A percentile compares a stretch with the other conserved stretches of the same genome.
phyloP scores from a whole-genome alignment of 2,329 filamentous ascomycete genomes.

The Pseudogymnoascus sp. region DNA sequence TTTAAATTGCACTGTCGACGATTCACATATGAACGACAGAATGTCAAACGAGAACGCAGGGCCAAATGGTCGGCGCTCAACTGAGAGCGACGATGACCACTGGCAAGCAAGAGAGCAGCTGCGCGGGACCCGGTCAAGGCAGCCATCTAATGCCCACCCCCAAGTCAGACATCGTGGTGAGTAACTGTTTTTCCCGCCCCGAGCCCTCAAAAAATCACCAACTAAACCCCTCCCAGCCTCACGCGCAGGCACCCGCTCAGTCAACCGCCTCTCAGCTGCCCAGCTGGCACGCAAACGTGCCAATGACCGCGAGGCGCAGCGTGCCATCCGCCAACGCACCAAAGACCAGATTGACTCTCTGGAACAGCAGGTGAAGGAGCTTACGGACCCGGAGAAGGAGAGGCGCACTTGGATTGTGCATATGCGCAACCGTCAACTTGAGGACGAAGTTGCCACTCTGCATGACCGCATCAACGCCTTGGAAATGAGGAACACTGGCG shows the following conservation, averaged over 20 bases:
- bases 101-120: background rate
- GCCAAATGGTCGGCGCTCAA: background rate
- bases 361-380: slow-evolving; percentile 65
- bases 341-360: slow-evolving; percentile 77
- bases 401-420: background rate
- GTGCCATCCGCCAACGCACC: slow-evolving; percentile 77
- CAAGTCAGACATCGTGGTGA: background rate
- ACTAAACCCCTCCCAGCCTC: slow-evolving; percentile 16
- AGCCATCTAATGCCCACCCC: background rate
- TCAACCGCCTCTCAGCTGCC: slow-evolving; percentile 78
- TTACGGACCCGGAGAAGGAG: slow-evolving; percentile 34
- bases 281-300: slow-evolving; percentile 85
- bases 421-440: background rate
- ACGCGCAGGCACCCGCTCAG: slow-evolving; percentile 57
- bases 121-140: background rate
- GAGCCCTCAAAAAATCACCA: background rate
- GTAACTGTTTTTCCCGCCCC: background rate
- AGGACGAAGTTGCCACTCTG: background rate
- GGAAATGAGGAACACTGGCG: background rate
- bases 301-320: slow-evolving; percentile 85
- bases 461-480: background rate
- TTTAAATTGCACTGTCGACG: background rate
- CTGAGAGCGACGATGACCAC: background rate
- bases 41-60: background rate
- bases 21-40: background rate